Evolutionary conservation across 495 filamentous ascomycete genomes (phyloP), one percentile per base, ranked within the genome.

Genomic region (Glarea lozoyensis): DNA sequence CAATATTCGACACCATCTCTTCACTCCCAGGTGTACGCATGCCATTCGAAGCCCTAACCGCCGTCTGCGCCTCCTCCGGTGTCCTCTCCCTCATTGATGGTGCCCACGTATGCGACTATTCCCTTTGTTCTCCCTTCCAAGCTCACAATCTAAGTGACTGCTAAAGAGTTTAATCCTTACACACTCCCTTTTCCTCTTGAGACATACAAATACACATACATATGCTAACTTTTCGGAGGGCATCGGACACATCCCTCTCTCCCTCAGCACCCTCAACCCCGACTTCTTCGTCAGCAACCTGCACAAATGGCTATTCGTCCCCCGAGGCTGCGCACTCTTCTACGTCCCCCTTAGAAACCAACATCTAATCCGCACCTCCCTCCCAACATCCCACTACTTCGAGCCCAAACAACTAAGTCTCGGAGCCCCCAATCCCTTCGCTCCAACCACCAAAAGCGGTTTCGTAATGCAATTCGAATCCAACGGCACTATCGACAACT

Each of bases 301-400:
- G 51, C 86, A 96, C 62, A 97, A 96, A 68, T 97, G 90, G 90
- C 73, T 95, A 12, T 84, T 78, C 52, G 76, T 78, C 10, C 90
- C 88, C n/a, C 76, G 90, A 31, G 79, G 78, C 19, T 85, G 78
- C 52, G 86, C 88, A 2, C 68, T 88, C 1, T 73, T 96, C 37
- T 84, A 94, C 57, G 86, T 93, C 1, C 79, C 85, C 0, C 41
- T 62, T 9, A 69, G 76, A 10, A 82, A 93, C 55, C 90, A 94
- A 53, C 62, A 63, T 17, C 56, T 89, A 16, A 75, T 95, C 15
- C 78, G 85, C 10, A 77, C 78, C 9, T 81, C 82, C 0, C 47
- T 94, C 22, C 88, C 90, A 10, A 95, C 82, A 1, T 73, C 66
- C n/a, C 70, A 76, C 42, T 72, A 75, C 4, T 85, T 73, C 55